Evolutionary conservation across 139 green algal species (phyloP), one percentile per base, ranked within the genome.

Genomic region (Micractinium conductrix): DNA sequence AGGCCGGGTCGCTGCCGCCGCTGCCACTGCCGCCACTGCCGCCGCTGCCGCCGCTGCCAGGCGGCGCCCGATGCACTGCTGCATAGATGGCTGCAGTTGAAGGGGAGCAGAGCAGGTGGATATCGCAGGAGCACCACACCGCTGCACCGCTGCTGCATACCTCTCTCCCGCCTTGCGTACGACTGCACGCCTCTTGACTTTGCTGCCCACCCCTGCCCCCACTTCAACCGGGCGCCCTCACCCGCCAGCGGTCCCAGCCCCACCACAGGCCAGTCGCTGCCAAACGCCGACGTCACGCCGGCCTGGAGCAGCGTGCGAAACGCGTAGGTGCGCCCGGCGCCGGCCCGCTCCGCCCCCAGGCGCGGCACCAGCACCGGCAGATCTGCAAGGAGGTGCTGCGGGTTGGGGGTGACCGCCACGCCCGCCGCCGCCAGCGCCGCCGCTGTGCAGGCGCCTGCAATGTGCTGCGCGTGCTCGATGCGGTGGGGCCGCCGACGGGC

Each of bases 241-340:
- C 33, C 53, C 19, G 42, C 35, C 21, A 69, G 69, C 0, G 93
- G 89, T 24, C 94, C 78, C 33, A 94, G 74, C 24, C 89, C 82
- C 8, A 92, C 91, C 6, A 96, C 88, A 14, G 93, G 93, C 93
- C 93, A 96, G 82, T 96, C 93, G 10, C 84, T 92, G 40, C 60
- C 89, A 69, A 93, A 85, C 0, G 89, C 90, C 4, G 91, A 40
- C 2, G 17, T 30, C 28, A 89, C 83, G 4, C 88, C 89, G 12
- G 86, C 88, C 22, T 86, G 37, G n/a, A 78, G 62, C 53, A 96
- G 78, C 1, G 87, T 89, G 2, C 53, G 28, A 26, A 92, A 89
- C 2, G 93, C 80, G 70, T 91, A 93, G 3, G 87, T 69, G 9
- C 83, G 80, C 0, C 78, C 74, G 35, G 85, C 33, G 0, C 60